Base-by-base conservation (phyloP, 1,284 basidiomycete species). In the Puccinia sorghi region DNA sequence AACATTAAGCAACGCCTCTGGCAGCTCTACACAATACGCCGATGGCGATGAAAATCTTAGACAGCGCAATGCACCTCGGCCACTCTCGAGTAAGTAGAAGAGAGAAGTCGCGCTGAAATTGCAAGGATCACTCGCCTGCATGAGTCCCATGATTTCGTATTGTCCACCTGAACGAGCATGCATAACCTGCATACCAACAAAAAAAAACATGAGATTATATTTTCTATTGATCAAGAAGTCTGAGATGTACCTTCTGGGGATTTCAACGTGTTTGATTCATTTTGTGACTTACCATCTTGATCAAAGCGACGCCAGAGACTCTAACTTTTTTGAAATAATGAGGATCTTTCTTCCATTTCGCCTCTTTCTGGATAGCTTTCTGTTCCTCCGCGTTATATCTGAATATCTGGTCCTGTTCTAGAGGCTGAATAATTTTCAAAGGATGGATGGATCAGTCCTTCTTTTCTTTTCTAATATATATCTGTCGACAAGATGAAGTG, bases 101-200 rank as follows among this genome's bases (percentile, higher is more conserved):
- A n/a, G 50, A 2, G 13, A 54, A 54, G 12, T 32, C 22, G 25
- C 12, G 22, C 13, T 64, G 37, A 12, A 56, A 43, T 41, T 63
- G 13, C 15, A 41, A 39, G 17, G 22, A 59, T n/a, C 54, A 59
- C 32, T 69, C n/a, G 56, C 75, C 52, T 77, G 75, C 95, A 99
- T 97, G 61, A 98, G 88, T 11, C 97, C 97, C 97, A 99, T 99
- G 83, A 99, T 97, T 86, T 99, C 96, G 86, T 97, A 93, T 75
- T 92, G 91, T 2, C 97, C 96, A 70, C 96, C 97, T 7, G 95
- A 97, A 64, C 96, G 90, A 52, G 97, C 96, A 85, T 99, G 96
- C 83, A 97, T 98, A 78, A 96, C 94, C 93, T 96, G 81, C 39
- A n/a, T 43, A n/a, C 50, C 22, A 20, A 61, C 11, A 46, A 6